Evolutionary conservation across 2,329 filamentous ascomycete genomes (phyloP).

Genomic region (Akanthomyces uredinophilus): DNA sequence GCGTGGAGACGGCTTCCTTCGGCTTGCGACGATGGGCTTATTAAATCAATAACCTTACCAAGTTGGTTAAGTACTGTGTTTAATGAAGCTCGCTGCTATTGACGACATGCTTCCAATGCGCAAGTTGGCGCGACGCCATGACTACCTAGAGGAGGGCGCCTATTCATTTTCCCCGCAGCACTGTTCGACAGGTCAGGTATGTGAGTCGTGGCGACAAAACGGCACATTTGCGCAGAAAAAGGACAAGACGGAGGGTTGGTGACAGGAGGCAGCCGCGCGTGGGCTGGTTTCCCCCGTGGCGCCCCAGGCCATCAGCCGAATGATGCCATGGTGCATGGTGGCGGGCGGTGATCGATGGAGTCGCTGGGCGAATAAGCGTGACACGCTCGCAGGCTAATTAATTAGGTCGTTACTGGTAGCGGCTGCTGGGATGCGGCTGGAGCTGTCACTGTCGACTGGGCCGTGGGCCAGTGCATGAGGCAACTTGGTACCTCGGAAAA

Average conservation of each 20-base stretch:
- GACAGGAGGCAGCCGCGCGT: background rate
- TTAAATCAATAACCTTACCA: too few relatives aligned
- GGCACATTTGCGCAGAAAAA: background rate
- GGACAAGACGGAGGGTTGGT: background rate
- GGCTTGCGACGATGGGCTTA: background rate
- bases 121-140: too few relatives aligned
- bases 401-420: background rate
- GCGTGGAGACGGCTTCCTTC: slow-evolving; percentile 1
- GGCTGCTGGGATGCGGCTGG: background rate
- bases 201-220: too few relatives aligned
- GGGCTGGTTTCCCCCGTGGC: background rate
- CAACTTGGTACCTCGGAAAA: too few relatives aligned
- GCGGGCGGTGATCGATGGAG: slow-evolving; percentile 1
- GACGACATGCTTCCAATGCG: background rate
- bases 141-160: background rate
- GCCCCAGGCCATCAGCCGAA: slow-evolving; percentile 1
- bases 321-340: slow-evolving; percentile 12
- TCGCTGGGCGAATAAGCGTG: background rate
- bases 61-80: background rate
- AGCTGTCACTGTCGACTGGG: background rate
- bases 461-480: too few relatives aligned
- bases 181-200: background rate
- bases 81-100: background rate
- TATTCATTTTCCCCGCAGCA: background rate
- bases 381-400: background rate